These are phyloP conservation scores for Fusarium anthophilum DNA, from an alignment of 2,329 filamentous ascomycete species.

Conservation along the genomic window DNA sequence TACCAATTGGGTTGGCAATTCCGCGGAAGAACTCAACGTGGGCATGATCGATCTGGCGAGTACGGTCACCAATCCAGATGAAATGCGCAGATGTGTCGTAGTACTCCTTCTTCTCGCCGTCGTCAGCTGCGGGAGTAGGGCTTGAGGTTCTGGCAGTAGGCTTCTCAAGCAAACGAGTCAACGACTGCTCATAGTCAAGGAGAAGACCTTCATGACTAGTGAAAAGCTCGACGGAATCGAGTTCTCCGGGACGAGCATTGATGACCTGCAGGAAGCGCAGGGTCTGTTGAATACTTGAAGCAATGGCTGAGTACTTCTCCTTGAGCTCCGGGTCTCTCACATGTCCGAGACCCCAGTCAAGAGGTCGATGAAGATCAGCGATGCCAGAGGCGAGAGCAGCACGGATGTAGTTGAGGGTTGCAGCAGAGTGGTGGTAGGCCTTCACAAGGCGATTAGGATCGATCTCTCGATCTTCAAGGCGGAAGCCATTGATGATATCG, in stretches of 20 bases:
- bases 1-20: conserved; percentile 92
- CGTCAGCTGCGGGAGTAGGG: conserved; percentile 56
- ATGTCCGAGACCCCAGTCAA: conserved; percentile 95
- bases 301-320: conserved; percentile 85
- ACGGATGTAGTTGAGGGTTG: conserved; percentile 92
- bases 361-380: conserved; percentile 89
- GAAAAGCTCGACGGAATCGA: conserved; percentile 93
- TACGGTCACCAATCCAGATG: conserved; percentile 98
- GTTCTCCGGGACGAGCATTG: conserved; percentile 82
- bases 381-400: conserved; percentile 86
- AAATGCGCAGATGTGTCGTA: conserved; percentile 97
- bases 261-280: conserved; percentile 95
- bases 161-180: conserved; percentile 80
- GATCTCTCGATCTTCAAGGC: conserved; percentile 76
- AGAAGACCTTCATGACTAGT: conserved; percentile 95
- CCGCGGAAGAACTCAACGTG: conserved; percentile 98
- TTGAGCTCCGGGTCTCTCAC: conserved; percentile 86
- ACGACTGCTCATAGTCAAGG: conserved; percentile 90
- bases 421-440: conserved; percentile 96
- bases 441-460: conserved; percentile 85
- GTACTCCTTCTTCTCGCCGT: conserved; percentile 66
- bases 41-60: conserved; percentile 88
- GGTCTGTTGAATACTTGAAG: conserved; percentile 87
- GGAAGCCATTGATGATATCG: conserved; percentile 93
- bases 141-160: conserved; percentile 54